Conservation (phyloP, 257 asterid genomes). For the Forsythia viridissima region DNA sequence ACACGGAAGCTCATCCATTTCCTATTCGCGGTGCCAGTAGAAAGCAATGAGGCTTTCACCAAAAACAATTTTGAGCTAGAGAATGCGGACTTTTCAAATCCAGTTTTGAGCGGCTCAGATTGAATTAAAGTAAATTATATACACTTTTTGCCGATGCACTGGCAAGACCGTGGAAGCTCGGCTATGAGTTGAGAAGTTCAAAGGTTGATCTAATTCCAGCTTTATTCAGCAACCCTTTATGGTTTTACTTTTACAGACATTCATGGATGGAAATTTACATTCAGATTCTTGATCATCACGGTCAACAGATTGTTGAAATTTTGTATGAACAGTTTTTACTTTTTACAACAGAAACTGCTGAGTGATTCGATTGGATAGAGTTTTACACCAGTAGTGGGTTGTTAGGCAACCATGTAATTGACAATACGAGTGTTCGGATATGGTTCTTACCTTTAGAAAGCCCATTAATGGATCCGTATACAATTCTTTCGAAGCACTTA, state of each 20-base stretch:
- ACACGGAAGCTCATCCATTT: constrained; percentile 96
- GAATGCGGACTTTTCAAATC: constrained; percentile 12
- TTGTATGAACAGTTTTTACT: not conserved
- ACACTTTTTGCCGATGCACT: constrained; percentile 4
- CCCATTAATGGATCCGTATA: not conserved
- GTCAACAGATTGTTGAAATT: constrained; percentile 17
- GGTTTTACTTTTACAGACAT: constrained; percentile 25
- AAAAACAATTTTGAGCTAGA: constrained; percentile 21
- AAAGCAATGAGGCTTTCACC: constrained; percentile 32
- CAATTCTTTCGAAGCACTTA: too few species aligned
- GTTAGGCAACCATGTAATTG: constrained; percentile 29
- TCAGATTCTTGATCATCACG: constrained; percentile 14
- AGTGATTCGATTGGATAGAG: constrained; percentile 27
- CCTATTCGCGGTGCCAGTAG: constrained; percentile 55
- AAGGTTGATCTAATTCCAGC: constrained; percentile 19
- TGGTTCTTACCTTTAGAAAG: not conserved
- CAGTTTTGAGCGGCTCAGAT: constrained; percentile 18
- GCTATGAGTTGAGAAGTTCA: constrained; percentile 22
- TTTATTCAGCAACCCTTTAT: constrained; percentile 15
- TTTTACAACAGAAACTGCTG: constrained; percentile 19
- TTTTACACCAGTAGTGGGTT: constrained; percentile 23
- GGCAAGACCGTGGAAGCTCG: constrained; percentile 11
- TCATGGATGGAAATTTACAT: constrained; percentile 24
- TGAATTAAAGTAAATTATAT: constrained; percentile 21
- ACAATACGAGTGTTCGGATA: not conserved